Evolutionary conservation across 1,139 yeast species (phyloP), one percentile per base, ranked within the genome.

Genomic region (Blastobotrys capitulatus): DNA sequence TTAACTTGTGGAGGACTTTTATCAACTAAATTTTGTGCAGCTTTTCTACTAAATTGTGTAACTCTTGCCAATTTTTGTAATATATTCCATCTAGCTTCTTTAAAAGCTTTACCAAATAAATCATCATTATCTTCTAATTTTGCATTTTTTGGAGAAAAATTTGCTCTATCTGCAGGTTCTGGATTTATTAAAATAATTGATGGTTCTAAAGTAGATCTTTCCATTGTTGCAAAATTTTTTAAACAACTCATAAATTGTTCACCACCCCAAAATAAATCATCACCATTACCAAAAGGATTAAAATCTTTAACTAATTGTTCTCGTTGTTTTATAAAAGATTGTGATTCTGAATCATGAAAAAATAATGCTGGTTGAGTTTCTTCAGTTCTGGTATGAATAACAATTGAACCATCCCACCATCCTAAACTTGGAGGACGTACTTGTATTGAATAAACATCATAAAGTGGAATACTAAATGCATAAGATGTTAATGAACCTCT

Each of bases 371-470:
- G 97, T 53, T 80, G 78, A 38, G 86, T 84, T 44, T 83, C 86
- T 46, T 78, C 82, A n/a, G 67, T 58, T 54, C 79, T 77, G 5
- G 87, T 77, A 66, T 88, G 84, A 42, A 90, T 68, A 1, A 88
- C 73, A 18, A 90, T 70, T 0, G 95, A 86, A 0, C 99, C 99
- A 69, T 79, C 79, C 96, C 97, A 92, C 82, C 87, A 84, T 1
- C 96, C 94, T 20, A 77, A 70, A 1, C 89, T 80, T 1, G 97
- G 96, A 6, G 82, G 83, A 51, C 97, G 76, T 10, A 85, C 77
- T 64, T 90, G 96, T 42, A 92, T 73, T 26, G 95, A 85, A 64
- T 82, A 90, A 3, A 92, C 65, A 52, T 75, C 79, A 25, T 78
- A 68, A 10, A 88, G 66, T 0, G 83, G 76, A 22, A 82, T 64